Conservation (phyloP, 2,329 filamentous ascomycete genomes). For the Ploettnerulaceae sp. region DNA sequence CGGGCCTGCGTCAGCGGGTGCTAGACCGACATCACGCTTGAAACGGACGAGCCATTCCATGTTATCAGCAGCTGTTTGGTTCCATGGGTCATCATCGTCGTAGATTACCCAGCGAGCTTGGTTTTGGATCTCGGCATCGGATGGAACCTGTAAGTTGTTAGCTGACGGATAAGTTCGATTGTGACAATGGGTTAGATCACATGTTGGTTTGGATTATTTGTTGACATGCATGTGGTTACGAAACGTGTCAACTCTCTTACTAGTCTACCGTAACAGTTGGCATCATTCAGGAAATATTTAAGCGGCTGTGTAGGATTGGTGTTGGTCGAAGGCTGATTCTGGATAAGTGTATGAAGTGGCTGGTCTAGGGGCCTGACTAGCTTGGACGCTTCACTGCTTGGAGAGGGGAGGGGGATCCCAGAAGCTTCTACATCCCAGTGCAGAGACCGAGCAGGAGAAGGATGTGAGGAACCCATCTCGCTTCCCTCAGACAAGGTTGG, state of each 20-base stretch:
- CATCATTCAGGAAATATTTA: constrained; percentile 50
- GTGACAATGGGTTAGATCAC: too few species aligned
- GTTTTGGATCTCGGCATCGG: constrained; percentile 58
- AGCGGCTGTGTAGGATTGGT: constrained; percentile 28
- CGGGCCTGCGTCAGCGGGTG: constrained; percentile 44
- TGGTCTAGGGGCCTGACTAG: constrained; percentile 9
- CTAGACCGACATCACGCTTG: constrained; percentile 53
- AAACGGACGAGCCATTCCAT: constrained; percentile 59
- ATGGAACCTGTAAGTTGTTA: constrained; percentile 36
- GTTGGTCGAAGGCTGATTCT: constrained; percentile 31
- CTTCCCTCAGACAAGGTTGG: constrained; percentile 19
- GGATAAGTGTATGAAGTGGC: constrained; percentile 17
- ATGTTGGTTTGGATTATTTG: constrained; percentile 56
- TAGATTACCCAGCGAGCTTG: constrained; percentile 60
- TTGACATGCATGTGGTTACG: constrained; percentile 48
- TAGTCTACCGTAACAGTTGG: constrained; percentile 55
- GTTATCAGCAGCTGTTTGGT: constrained; percentile 60
- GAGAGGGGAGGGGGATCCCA: constrained; percentile 14
- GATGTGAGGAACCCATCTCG: background rate
- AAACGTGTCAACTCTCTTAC: constrained; percentile 50
- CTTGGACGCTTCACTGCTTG: background rate
- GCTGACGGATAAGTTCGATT: too few species aligned
- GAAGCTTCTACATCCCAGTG: constrained; percentile 30
- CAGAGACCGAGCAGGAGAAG: constrained; percentile 21
- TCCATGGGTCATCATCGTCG: constrained; percentile 61